Percentiles rank a stretch among this genome's conserved stretches.
Evolutionary conservation across 176 grass and related monocot species (phyloP).

Genomic region (Oropetium thomaeum): DNA sequence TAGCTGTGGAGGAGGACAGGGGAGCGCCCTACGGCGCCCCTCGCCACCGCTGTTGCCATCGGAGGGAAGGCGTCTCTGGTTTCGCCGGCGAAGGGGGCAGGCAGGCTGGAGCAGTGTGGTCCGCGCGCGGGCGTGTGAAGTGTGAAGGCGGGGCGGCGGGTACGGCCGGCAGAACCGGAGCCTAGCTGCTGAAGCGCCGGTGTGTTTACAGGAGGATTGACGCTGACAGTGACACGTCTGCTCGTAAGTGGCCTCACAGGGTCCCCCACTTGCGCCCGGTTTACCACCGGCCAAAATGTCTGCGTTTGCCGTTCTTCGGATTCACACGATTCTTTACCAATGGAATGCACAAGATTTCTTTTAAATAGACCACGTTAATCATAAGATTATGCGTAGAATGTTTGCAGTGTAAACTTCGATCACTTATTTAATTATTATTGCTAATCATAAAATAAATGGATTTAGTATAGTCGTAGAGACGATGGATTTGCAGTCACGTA

Average conservation of each 20-base stretch:
- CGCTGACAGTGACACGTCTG: constrained; percentile 28
- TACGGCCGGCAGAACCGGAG: background rate
- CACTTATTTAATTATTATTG: too few relatives aligned
- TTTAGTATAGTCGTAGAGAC: too few relatives aligned
- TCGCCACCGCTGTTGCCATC: constrained; percentile 34
- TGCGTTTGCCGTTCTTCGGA: too few relatives aligned
- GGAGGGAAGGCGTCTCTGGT: background rate
- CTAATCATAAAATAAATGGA: too few relatives aligned
- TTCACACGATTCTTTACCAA: too few relatives aligned
- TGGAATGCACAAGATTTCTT: too few relatives aligned
- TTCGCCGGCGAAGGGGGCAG: constrained; percentile 15
- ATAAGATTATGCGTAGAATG: too few relatives aligned
- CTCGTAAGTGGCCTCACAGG: background rate
- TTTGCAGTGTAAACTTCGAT: too few relatives aligned
- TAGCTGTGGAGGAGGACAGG: constrained; percentile 47
- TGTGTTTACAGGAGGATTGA: background rate
- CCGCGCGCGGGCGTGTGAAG: background rate
- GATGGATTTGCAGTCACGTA: too few relatives aligned
- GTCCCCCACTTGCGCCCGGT: too few relatives aligned
- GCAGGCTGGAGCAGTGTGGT: background rate
- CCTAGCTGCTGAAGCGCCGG: background rate
- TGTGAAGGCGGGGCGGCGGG: background rate
- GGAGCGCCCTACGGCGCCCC: constrained; percentile 38
- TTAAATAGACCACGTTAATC: too few relatives aligned
- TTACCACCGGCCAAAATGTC: background rate